A percentile compares a stretch with the other conserved stretches of the same genome.
Evolutionary conservation across 108 stramenopile genomes (phyloP).

Genomic region (Nitzschia inconspicua): DNA sequence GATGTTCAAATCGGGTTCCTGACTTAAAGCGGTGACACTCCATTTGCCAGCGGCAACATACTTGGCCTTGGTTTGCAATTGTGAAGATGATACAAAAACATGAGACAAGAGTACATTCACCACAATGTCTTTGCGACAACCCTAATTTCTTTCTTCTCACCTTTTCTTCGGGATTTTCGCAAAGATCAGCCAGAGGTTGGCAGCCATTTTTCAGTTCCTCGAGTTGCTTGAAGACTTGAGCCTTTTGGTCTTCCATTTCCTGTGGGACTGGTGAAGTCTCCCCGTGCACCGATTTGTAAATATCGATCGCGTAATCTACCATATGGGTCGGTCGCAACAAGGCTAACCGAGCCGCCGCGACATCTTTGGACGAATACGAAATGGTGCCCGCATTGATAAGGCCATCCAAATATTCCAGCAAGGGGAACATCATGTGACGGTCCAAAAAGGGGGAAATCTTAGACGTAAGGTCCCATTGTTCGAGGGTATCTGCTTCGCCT

Average conservation of each 20-base stretch:
- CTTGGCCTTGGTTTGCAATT: conserved; percentile 32
- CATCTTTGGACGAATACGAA: conserved; percentile 61
- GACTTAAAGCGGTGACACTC: conserved; percentile 61
- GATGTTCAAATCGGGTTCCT: conserved; percentile 44
- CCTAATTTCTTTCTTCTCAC: conserved; percentile 32
- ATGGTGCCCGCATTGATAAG: conserved; percentile 57
- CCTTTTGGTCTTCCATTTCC: conserved; percentile 83
- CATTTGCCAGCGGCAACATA: conserved; percentile 69
- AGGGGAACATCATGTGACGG: conserved; percentile 94
- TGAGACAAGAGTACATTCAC: not conserved
- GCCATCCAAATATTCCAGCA: conserved; percentile 87
- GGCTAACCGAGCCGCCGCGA: conserved; percentile 73
- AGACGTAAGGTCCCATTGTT: conserved; percentile 84
- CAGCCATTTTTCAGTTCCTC: conserved; percentile 78
- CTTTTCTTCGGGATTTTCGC: conserved; percentile 67
- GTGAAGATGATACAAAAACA: not conserved
- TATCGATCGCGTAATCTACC: conserved; percentile 93
- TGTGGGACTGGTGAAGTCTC: conserved; percentile 42
- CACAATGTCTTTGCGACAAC: not conserved
- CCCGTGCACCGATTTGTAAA: conserved; percentile 67
- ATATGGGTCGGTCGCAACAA: conserved; percentile 86
- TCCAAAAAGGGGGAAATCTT: conserved; percentile 87
- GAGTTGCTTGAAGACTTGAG: conserved; percentile 55
- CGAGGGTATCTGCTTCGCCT: conserved; percentile 20
- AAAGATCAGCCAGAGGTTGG: conserved; percentile 60